A percentile compares a stretch with the other conserved stretches of the same genome.
These are phyloP conservation scores for Raffaelea arxii DNA, from an alignment of 2,329 filamentous ascomycete species.

Conservation along the genomic window DNA sequence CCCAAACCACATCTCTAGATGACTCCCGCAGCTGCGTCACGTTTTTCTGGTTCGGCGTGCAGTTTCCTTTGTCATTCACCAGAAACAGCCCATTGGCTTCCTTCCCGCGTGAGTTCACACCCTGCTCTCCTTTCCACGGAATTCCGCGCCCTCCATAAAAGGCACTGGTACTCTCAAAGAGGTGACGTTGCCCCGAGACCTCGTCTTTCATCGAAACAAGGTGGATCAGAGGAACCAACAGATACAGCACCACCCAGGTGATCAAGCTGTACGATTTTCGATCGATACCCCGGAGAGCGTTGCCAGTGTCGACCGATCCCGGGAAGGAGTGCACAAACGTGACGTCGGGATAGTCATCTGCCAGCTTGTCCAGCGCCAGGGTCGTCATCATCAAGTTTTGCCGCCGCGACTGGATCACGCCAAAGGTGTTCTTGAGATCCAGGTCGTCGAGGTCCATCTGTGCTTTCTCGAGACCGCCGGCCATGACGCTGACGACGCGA, in stretches of 20 bases:
- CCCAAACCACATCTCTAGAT: conserved; percentile 20
- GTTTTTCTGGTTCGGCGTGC: conserved; percentile 21
- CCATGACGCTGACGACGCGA: conserved; percentile 25
- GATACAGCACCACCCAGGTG: conserved; percentile 21
- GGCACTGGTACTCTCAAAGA: conserved; percentile 26
- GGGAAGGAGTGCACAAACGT: conserved; percentile 27
- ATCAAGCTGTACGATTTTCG: conserved; percentile 16
- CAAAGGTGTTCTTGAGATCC: conserved; percentile 22
- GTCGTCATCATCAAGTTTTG: conserved; percentile 24
- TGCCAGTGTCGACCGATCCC: conserved; percentile 17
- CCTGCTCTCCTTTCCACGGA: conserved; percentile 20
- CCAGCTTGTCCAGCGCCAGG: conserved; percentile 21
- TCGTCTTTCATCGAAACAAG: conserved; percentile 20
- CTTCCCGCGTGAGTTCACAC: conserved; percentile 1
- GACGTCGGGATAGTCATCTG: conserved; percentile 20
- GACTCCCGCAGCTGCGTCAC: conserved; percentile 19
- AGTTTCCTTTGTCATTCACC: conserved; percentile 22
- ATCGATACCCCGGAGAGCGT: conserved; percentile 15
- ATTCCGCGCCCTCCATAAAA: conserved; percentile 24
- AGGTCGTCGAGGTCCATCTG: conserved; percentile 20
- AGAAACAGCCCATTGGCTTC: conserved; percentile 21
- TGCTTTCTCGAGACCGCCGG: conserved; percentile 25
- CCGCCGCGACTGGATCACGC: conserved; percentile 18
- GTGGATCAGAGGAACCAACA: conserved; percentile 21
- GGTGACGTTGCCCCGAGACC: conserved; percentile 22